A percentile compares a stretch with the other conserved stretches of the same genome.
phyloP scores from a whole-genome alignment of 1,284 basidiomycete species.

The Peniophora sp. region DNA sequence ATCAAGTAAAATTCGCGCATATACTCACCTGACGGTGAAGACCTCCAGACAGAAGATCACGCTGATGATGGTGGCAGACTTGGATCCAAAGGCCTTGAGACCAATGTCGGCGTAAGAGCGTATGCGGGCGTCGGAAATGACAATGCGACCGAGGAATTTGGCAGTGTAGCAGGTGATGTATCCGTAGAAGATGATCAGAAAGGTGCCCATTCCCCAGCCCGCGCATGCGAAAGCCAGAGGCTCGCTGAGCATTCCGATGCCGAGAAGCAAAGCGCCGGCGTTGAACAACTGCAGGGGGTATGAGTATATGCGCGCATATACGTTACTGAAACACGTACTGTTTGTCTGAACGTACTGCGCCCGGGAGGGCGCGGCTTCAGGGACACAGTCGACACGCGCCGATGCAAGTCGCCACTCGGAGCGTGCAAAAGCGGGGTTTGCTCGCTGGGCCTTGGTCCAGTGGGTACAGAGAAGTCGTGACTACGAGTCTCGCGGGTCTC shows the following conservation, averaged over 20 bases:
- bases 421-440: conserved; percentile 35
- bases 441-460: conserved; percentile 13
- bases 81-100: conserved; percentile 76
- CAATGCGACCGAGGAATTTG: conserved; percentile 75
- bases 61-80: conserved; percentile 62
- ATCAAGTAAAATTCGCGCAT: background rate
- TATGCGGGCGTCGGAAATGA: conserved; percentile 61
- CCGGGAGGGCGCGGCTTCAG: conserved; percentile 24
- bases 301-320: conserved; percentile 2
- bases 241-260: conserved; percentile 86
- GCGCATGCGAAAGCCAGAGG: conserved; percentile 84
- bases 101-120: conserved; percentile 88
- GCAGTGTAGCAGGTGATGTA: conserved; percentile 40
- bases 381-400: conserved; percentile 4
- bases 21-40: conserved; percentile 64
- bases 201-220: conserved; percentile 76
- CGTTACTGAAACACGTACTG: conserved; percentile 39
- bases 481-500: background rate
- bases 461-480: background rate
- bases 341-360: conserved; percentile 77
- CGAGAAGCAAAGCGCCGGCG: conserved; percentile 78
- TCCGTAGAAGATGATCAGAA: conserved; percentile 74
- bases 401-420: background rate
- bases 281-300: conserved; percentile 68
- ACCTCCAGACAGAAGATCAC: conserved; percentile 79